Base-by-base conservation (phyloP, 2,329 filamentous ascomycete species). In the Exophiala oligosperma region DNA sequence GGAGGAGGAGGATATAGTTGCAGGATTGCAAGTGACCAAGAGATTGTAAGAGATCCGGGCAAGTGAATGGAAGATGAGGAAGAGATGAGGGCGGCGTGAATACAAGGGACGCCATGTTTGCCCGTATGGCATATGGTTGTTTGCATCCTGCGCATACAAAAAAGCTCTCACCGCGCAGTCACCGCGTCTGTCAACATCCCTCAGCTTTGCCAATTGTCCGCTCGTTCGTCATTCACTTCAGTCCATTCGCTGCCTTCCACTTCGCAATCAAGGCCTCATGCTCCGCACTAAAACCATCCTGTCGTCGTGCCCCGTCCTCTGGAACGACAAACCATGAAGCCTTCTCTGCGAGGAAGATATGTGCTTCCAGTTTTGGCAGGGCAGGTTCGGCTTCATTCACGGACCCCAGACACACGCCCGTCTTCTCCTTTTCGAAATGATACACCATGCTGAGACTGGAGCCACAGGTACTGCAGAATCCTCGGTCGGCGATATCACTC, bases 331-430 rank as follows among this genome's bases (percentile, higher is more conserved):
- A 73, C 73, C 74, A 77, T 21, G 64, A 62, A 7, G 71, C 70
- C 53, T 72, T 75, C 60, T 79, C 76, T 35, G 69, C 67, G 3
- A 80, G 56, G 57, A 76, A 82, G 11, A 81, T 79, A 68, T 81
- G 77, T 55, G 66, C 63, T 24, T 63, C 64, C 2, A 70, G 57
- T 11, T 49, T 56, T 1, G 66, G 66, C 29, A 73, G 53, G 67
- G 12, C 70, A 69, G 49, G 67, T 49, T 44, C 62, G 23, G 70
- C 70, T 60, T 75, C 68, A 61, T 79, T 73, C 41, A 82, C 69
- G 1, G 76, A 75, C 2, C 76, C 73, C 54, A 75, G 70, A 0
- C 73, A 72, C 23, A 81, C 60, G 2, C 56, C 66, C 8, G 75
- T 72, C 0, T 35, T 49, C 8, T 72, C 69, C 7, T 68, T 64